Percentiles rank a stretch among this genome's conserved stretches.
Conservation (phyloP, 2,329 filamentous ascomycete species). For the Fusarium circinatum region DNA sequence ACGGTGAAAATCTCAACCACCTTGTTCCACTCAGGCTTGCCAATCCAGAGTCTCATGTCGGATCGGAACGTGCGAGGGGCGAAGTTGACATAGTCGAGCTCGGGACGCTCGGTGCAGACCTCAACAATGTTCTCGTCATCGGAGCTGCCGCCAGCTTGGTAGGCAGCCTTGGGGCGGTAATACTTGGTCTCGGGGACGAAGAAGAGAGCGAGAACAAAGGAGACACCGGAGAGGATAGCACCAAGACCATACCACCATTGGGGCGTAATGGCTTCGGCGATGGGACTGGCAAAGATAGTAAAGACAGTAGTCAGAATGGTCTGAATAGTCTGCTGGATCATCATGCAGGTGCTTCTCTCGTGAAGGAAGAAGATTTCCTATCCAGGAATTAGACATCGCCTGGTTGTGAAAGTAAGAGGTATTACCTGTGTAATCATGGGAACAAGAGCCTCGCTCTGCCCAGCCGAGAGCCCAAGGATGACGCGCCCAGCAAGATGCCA, state of each 20-base stretch:
- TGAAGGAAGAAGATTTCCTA: conserved; percentile 40
- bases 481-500: conserved; percentile 34
- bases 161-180: conserved; percentile 6
- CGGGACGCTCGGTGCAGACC: conserved; percentile 29
- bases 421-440: conserved; percentile 23
- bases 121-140: conserved; percentile 3
- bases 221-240: conserved; percentile 7
- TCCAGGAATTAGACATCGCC: not conserved
- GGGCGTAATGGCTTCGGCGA: conserved; percentile 9
- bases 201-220: conserved; percentile 1
- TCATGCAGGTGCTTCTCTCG: conserved; percentile 32
- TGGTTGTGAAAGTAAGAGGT: accelerated
- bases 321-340: conserved; percentile 38
- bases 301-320: conserved; percentile 28
- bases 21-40: conserved; percentile 30
- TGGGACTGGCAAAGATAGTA: conserved; percentile 13
- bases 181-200: conserved; percentile 23
- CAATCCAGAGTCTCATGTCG: conserved; percentile 36
- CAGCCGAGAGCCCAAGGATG: conserved; percentile 30
- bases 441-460: conserved; percentile 32
- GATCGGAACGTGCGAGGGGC: conserved; percentile 34
- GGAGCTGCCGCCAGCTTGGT: not conserved
- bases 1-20: conserved; percentile 21
- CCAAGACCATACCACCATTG: conserved; percentile 21
- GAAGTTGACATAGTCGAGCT: conserved; percentile 35